These are phyloP conservation scores for Penicillium sp. DNA, from an alignment of 2,329 filamentous ascomycete species.

Conservation along the genomic window DNA sequence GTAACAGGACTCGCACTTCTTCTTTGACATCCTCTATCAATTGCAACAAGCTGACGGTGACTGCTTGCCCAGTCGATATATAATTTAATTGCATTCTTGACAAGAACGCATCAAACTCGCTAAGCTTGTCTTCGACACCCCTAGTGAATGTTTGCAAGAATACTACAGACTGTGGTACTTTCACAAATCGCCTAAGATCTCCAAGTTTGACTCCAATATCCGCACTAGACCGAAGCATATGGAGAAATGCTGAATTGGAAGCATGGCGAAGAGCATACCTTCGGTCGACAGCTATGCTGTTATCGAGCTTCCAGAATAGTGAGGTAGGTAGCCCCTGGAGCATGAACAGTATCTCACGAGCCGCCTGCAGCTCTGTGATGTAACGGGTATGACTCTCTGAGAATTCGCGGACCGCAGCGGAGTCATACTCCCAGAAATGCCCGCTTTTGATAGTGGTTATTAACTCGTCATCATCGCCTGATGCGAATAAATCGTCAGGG, in stretches of 20 bases:
- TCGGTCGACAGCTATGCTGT: slow-evolving; percentile 33
- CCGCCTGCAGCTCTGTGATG: slow-evolving; percentile 67
- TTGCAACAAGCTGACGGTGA: slow-evolving; percentile 63
- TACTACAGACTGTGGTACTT: slow-evolving; percentile 47
- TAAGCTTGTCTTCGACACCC: slow-evolving; percentile 56
- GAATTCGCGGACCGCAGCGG: slow-evolving; percentile 11
- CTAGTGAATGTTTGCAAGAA: slow-evolving; percentile 70
- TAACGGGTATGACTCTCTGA: slow-evolving; percentile 21
- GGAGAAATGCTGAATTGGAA: slow-evolving; percentile 27
- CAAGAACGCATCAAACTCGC: slow-evolving; percentile 56
- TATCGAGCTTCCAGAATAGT: slow-evolving; percentile 54
- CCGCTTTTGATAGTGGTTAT: slow-evolving; percentile 37
- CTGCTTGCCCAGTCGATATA: slow-evolving; percentile 50
- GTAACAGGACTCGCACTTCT: slow-evolving; percentile 53
- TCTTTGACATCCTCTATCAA: slow-evolving; percentile 57
- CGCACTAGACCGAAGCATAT: slow-evolving; percentile 42
- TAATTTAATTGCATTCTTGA: slow-evolving; percentile 59
- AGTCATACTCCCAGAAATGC: slow-evolving; percentile 47
- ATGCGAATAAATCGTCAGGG: slow-evolving; percentile 30
- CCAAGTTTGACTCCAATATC: slow-evolving; percentile 47
- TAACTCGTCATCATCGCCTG: slow-evolving; percentile 31
- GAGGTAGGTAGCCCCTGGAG: slow-evolving; percentile 72
- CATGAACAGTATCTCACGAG: slow-evolving; percentile 82
- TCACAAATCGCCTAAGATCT: slow-evolving; percentile 48
- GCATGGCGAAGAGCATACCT: slow-evolving; percentile 33